These are phyloP conservation scores for Arxiozyma bovina DNA, from an alignment of 1,139 yeast species.

Conservation along the genomic window DNA sequence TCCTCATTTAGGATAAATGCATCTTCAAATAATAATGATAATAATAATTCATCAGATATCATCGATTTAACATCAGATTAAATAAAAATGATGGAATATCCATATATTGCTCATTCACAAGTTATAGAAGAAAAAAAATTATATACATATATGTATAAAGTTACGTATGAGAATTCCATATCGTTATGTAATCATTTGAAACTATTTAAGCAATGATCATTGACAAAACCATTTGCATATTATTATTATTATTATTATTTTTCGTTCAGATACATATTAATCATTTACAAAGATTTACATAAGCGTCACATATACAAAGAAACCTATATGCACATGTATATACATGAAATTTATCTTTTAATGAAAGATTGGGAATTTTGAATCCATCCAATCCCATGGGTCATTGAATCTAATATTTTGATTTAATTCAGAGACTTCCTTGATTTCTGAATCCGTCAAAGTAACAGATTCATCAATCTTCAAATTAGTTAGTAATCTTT, in stretches of 20 bases:
- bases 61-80: conserved; percentile 27
- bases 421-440: conserved; percentile 49
- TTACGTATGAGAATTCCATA: neutral
- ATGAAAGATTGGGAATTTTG: conserved; percentile 31
- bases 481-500: conserved; percentile 52
- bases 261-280: neutral
- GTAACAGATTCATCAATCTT: conserved; percentile 42
- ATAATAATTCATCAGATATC: conserved; percentile 12
- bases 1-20: neutral
- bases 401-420: conserved; percentile 72
- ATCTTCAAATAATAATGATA: neutral
- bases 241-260: too few relatives aligned
- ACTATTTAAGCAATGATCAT: neutral
- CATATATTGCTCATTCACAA: neutral
- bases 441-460: conserved; percentile 46
- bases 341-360: conserved; percentile 5
- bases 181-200: neutral
- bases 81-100: neutral
- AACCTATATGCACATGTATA: neutral
- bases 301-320: neutral
- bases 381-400: conserved; percentile 60
- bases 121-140: neutral
- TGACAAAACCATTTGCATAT: too few relatives aligned
- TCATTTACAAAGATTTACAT: neutral
- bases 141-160: neutral